Percentiles rank a stretch among this genome's conserved stretches.
Conservation (phyloP, 202 grass and related monocot species). For the Elaeis oleifera region DNA sequence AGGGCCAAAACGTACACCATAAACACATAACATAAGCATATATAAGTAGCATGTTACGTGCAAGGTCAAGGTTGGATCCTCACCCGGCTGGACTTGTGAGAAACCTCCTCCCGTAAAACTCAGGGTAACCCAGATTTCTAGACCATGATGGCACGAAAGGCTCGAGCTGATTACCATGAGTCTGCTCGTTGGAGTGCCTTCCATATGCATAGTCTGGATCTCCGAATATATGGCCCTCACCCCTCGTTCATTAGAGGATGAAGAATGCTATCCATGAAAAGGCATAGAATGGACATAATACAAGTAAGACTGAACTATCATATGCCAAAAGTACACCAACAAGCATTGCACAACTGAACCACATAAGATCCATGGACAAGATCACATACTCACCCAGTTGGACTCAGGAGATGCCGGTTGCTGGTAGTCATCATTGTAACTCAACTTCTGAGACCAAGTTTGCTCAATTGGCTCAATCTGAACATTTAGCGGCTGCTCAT, state of each 20-base stretch:
- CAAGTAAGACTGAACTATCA: not conserved
- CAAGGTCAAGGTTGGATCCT: conserved; percentile 20
- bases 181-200: conserved; percentile 18
- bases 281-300: not conserved
- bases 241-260: conserved; percentile 29
- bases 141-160: conserved; percentile 58
- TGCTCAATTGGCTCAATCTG: conserved; percentile 46
- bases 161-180: conserved; percentile 36
- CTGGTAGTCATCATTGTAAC: conserved; percentile 56
- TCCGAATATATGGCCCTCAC: conserved; percentile 24
- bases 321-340: not conserved
- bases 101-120: conserved; percentile 33
- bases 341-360: not conserved
- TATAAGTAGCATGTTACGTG: not conserved
- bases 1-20: conserved; percentile 1
- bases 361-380: not conserved
- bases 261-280: conserved; percentile 31
- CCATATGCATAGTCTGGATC: conserved; percentile 25
- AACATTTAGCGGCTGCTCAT: conserved; percentile 54
- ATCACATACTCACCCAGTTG: conserved; percentile 4
- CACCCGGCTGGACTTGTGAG: conserved; percentile 39
- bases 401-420: conserved; percentile 7
- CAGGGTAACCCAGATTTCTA: conserved; percentile 42
- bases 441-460: conserved; percentile 45
- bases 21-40: conserved; percentile 5